phyloP scores from a whole-genome alignment of 225 moss, liverwort and hornwort genomes.

The Pseudoscleropodium purum region DNA sequence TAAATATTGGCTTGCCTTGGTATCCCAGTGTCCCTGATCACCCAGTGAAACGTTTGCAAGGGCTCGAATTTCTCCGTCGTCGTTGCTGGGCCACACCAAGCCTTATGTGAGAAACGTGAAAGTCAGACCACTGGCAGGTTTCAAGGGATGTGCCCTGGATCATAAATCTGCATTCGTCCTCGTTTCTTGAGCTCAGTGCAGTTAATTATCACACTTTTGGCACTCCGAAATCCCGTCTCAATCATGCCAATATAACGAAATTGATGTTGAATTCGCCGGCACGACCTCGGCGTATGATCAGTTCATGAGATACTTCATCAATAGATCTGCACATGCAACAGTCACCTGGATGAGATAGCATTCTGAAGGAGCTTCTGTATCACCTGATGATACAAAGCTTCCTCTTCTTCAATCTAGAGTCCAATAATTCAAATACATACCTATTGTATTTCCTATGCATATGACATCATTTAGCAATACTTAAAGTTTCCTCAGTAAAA shows the following conservation, averaged over 20 bases:
- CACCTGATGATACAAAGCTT: background rate
- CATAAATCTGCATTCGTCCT: background rate
- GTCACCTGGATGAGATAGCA: background rate
- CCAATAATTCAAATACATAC: background rate
- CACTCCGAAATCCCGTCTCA: background rate
- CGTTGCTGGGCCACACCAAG: background rate
- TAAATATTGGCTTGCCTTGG: background rate
- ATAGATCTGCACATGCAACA: background rate
- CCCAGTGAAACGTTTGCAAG: background rate
- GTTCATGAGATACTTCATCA: background rate
- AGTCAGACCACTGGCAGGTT: background rate
- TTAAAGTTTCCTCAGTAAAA: background rate
- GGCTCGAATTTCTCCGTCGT: background rate
- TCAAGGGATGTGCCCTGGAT: background rate
- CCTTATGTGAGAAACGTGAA: background rate
- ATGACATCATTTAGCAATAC: background rate
- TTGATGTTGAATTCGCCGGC: background rate
- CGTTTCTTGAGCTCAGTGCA: background rate
- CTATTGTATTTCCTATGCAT: background rate
- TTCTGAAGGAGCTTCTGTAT: background rate
- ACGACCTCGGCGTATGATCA: background rate
- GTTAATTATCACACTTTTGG: background rate
- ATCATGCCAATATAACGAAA: background rate
- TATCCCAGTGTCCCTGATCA: background rate
- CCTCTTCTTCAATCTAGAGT: background rate